phyloP scores from a whole-genome alignment of 495 filamentous ascomycete genomes.

The Corynascus novoguineensis region DNA sequence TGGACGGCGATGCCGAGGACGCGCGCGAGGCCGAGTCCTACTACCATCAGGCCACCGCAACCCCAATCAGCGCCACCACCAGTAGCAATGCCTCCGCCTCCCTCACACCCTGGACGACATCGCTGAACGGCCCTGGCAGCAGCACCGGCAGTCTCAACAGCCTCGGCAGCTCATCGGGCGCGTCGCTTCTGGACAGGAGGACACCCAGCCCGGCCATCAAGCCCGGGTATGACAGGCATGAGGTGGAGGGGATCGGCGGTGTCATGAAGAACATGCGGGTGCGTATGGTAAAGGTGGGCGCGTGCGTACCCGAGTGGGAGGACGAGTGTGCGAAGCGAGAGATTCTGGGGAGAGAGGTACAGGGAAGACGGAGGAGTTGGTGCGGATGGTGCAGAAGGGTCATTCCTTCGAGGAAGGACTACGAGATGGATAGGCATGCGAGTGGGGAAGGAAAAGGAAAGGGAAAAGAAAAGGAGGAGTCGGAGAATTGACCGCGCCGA shows the following conservation, averaged over 20 bases:
- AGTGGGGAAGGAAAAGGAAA: slow-evolving; percentile 9
- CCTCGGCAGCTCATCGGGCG: slow-evolving; percentile 1
- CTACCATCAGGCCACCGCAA: slow-evolving; percentile 3
- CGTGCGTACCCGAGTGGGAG: slow-evolving; percentile 74
- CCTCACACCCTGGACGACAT: not conserved
- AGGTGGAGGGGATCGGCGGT: slow-evolving; percentile 83
- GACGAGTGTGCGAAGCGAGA: slow-evolving; percentile 61
- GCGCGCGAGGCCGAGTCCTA: slow-evolving; percentile 32
- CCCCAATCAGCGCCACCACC: not conserved
- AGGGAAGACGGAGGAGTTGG: slow-evolving; percentile 55
- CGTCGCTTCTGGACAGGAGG: slow-evolving; percentile 17
- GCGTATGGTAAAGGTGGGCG: slow-evolving; percentile 68
- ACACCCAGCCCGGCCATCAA: slow-evolving; percentile 42
- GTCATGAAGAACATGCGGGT: slow-evolving; percentile 75
- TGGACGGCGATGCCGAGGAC: slow-evolving; percentile 69
- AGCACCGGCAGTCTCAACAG: slow-evolving; percentile 11
- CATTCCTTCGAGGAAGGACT: slow-evolving; percentile 42
- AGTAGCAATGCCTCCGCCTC: slow-evolving; percentile 9
- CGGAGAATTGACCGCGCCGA: not conserved
- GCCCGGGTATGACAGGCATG: slow-evolving; percentile 71
- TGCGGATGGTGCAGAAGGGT: slow-evolving; percentile 62
- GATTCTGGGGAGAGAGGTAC: slow-evolving; percentile 52
- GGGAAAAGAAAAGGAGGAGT: not conserved
- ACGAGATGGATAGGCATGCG: slow-evolving; percentile 20
- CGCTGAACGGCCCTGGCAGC: not conserved